Percentiles rank a stretch among this genome's conserved stretches.
phyloP scores from a whole-genome alignment of 1,139 yeast species.

The Yamadazyma buinensis region DNA sequence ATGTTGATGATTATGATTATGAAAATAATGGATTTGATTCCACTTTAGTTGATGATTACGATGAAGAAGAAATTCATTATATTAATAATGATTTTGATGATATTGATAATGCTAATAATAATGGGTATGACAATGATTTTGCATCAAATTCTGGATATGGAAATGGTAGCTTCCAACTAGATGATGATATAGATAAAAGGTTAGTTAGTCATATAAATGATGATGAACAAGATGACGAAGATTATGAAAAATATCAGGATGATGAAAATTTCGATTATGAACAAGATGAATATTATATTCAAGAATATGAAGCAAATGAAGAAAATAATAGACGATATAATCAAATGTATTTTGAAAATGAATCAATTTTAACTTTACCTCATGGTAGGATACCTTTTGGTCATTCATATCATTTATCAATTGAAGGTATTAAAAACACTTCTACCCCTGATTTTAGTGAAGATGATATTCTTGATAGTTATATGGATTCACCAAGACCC shows the following conservation, averaged over 20 bases:
- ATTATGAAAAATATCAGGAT: conserved; percentile 4
- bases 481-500: conserved; percentile 20
- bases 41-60: conserved; percentile 37
- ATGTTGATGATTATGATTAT: conserved; percentile 43
- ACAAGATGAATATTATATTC: conserved; percentile 7
- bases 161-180: not conserved
- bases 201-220: conserved; percentile 7
- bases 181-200: conserved; percentile 4
- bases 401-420: conserved; percentile 29
- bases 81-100: conserved; percentile 47
- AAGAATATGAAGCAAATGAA: conserved; percentile 6
- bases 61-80: conserved; percentile 47
- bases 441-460: conserved; percentile 10
- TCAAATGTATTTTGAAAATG: conserved; percentile 11
- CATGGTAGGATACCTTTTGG: conserved; percentile 17
- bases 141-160: conserved; percentile 30
- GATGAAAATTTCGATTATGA: conserved; percentile 7
- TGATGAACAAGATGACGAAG: conserved; percentile 12
- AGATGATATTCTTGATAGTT: conserved; percentile 30
- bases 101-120: conserved; percentile 24
- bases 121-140: conserved; percentile 16
- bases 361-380: conserved; percentile 6
- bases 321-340: conserved; percentile 6
- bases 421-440: conserved; percentile 19
- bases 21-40: conserved; percentile 49